Evolutionary conservation across 306 rosid species (phyloP), one percentile per base, ranked within the genome.

Genomic region (Glycine soja): DNA sequence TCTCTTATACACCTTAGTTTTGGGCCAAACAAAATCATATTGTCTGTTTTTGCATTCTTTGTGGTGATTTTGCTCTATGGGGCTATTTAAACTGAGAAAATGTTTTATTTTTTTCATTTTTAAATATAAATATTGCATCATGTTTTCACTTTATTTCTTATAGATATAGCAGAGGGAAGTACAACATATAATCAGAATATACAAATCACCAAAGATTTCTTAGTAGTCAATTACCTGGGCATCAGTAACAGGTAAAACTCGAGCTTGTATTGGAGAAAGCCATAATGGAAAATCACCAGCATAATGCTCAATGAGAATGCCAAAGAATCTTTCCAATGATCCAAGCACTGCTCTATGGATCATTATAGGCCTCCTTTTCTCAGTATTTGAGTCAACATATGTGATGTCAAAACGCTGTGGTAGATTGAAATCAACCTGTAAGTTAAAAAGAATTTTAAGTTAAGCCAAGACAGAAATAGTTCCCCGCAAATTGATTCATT

Each of bases 341-440:
- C 99, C 99, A 48, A 95, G 93, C 32, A 95, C 98, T 38, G 99
- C 99, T 87, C 99, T 91, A 62, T 95, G 99, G 78, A 95, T 90
- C 99, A 95, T 76, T 65, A 95, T 90, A 62, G 99, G 99, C 80
- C 91, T 88, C 91, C 80, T 89, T 88, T 88, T 95, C 75, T 95
- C 94, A 1, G 94, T 81, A 76, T 90, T 89, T 65, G 98, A 93
- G 76, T 93, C 94, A 59, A 95, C 89, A 80, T 95, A 95, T 24
- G 98, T 90, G 80, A 95, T 91, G 80, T 93, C 92, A 84, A 95
- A 95, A 51, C 98, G 96, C 79, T 91, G 96, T 38, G 99, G 98
- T 84, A 95, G 83, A 81, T 93, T 95, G 79, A 95, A 95, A 84
- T 93, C 99, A 71, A 95, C 99, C 99, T 95, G 97, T 19, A 40